Evolutionary conservation across 805 yeast genomes (phyloP), one percentile per base, ranked within the genome.

Genomic region (Metschnikowia anglica): DNA sequence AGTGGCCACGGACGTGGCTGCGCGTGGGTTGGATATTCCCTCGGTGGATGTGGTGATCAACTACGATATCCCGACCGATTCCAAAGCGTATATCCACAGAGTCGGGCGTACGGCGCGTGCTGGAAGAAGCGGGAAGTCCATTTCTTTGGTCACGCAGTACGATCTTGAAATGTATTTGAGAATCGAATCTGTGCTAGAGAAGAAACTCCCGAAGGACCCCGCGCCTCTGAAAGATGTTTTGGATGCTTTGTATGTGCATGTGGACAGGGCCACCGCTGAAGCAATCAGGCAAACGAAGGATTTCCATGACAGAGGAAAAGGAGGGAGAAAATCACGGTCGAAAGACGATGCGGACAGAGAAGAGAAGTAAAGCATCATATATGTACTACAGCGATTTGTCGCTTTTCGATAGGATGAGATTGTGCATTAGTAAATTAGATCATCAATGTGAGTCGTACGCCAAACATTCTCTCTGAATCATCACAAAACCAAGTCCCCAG

Each of bases 81-180:
- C 91, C 4, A 87, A 85, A 61, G 87, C 89, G 9, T 85, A 83
- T 56, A 82, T 85, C 52, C 95, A 85, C 62, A 73, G 96, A 65
- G 97, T 90, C 25, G 97, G 97, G 44, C 83, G 97, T 72, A 89
- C 97, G 25, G 97, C 97, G 2, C 83, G 97, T 64, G 95, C 96
- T 0, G 96, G 96, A 15, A 77, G 89, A 54, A 80, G 91, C 0
- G 96, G 96, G 37, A 85, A 83, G 60, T 86, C 96, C 2, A 74
- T 90, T 13, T 85, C 96, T 2, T 69, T 90, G 44, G 95, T 89
- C 24, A 90, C 98, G 0, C 99, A 93, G 63, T 93, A 93, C 61
- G 99, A 93, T 63, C 72, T 93, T 47, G 97, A 90, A 63, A 69
- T 89, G 55, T 86, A 88, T 58, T 69, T 89, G 51, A 76, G 97